These are phyloP conservation scores for Aspergillus sp. DNA, from an alignment of 2,329 filamentous ascomycete species.

Conservation along the genomic window DNA sequence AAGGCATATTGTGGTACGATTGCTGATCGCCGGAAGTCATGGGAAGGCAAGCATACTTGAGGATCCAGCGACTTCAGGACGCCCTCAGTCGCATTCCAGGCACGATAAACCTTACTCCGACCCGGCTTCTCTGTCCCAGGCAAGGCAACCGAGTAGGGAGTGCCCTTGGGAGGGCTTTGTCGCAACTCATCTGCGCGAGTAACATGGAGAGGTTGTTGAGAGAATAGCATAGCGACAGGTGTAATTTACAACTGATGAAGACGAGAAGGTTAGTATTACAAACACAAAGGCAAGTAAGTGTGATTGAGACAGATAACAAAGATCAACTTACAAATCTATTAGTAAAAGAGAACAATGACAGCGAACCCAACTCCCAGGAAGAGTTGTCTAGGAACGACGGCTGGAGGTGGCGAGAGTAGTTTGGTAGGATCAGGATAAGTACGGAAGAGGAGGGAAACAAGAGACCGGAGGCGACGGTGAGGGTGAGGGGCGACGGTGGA, in stretches of 20 bases:
- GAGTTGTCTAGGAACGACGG: no score
- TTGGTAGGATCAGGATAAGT: no score
- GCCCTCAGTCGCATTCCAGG: constrained; percentile 74
- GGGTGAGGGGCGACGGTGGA: not conserved
- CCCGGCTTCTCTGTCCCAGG: constrained; percentile 73
- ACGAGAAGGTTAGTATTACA: not conserved
- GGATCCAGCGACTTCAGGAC: constrained; percentile 74
- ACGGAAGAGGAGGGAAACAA: no score
- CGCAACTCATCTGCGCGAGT: constrained; percentile 54
- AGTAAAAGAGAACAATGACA: not conserved
- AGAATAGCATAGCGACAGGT: constrained; percentile 39
- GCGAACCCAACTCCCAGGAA: no score
- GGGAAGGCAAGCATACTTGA: constrained; percentile 45
- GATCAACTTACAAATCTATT: not conserved
- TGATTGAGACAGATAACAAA: not conserved
- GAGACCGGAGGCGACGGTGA: no score
- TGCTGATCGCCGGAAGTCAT: not conserved
- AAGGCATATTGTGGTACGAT: not conserved
- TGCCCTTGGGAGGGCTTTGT: constrained; percentile 68
- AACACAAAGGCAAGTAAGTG: no score
- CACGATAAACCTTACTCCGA: constrained; percentile 76
- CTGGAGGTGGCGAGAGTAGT: no score
- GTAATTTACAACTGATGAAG: not conserved
- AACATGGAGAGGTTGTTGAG: constrained; percentile 36
- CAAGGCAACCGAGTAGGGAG: constrained; percentile 75